phyloP scores from a whole-genome alignment of 352 stramenopile genomes.

The Phytophthora quininea region DNA sequence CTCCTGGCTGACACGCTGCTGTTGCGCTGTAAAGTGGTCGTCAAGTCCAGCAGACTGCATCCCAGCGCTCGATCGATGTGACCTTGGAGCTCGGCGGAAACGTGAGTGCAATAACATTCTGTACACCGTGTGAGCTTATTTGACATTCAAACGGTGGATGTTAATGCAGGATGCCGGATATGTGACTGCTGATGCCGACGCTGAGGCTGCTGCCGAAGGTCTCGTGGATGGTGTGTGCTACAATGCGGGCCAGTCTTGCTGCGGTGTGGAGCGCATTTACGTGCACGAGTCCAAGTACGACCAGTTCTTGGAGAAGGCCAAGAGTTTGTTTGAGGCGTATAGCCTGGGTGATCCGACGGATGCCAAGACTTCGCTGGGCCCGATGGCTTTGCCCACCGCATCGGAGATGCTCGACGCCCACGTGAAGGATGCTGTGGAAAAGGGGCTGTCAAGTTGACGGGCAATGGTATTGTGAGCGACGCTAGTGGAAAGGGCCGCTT shows the following conservation, averaged over 20 bases:
- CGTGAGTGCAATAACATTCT: slow-evolving; percentile 31
- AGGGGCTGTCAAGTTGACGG: slow-evolving; percentile 68
- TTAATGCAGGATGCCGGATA: slow-evolving; percentile 69
- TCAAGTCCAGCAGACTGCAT: slow-evolving; percentile 63
- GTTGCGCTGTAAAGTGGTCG: slow-evolving; percentile 50
- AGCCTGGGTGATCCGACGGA: slow-evolving; percentile 69
- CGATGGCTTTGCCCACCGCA: slow-evolving; percentile 67
- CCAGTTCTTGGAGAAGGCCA: slow-evolving; percentile 71
- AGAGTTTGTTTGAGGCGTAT: slow-evolving; percentile 71
- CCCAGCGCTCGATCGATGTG: slow-evolving; percentile 75
- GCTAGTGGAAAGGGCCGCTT: slow-evolving; percentile 67
- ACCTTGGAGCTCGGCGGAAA: slow-evolving; percentile 88
- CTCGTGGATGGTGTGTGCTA: slow-evolving; percentile 86
- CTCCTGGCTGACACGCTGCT: not conserved
- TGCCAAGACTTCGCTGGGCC: slow-evolving; percentile 64
- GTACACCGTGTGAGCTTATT: too few relatives aligned
- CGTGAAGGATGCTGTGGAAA: slow-evolving; percentile 75
- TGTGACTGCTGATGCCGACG: slow-evolving; percentile 72
- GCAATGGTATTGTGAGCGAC: slow-evolving; percentile 50
- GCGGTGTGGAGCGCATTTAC: slow-evolving; percentile 84
- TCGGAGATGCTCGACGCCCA: slow-evolving; percentile 55
- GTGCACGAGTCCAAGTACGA: slow-evolving; percentile 86
- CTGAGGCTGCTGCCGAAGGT: slow-evolving; percentile 62
- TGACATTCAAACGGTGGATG: too few relatives aligned
- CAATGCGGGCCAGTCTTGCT: slow-evolving; percentile 88